A percentile compares a stretch with the other conserved stretches of the same genome.
Evolutionary conservation across 2,329 filamentous ascomycete genomes (phyloP).

Genomic region (Pestalotiopsis sp.): DNA sequence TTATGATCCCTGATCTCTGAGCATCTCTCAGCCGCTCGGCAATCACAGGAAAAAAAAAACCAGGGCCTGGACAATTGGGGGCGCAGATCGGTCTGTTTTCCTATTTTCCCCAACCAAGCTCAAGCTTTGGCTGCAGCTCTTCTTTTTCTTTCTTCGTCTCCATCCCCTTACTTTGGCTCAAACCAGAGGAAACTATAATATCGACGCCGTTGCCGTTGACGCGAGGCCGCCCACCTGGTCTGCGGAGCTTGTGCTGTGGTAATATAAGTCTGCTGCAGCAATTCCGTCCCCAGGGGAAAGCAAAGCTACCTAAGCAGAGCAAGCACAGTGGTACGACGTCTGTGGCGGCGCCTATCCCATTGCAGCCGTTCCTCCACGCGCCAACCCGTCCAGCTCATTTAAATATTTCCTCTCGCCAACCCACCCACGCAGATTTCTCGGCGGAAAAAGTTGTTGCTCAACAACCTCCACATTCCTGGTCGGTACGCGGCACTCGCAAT

Average conservation of each 20-base stretch:
- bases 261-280: too few relatives aligned
- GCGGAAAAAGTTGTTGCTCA: background rate
- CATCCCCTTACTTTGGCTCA: background rate
- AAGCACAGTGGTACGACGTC: background rate
- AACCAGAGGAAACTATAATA: background rate
- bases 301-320: background rate
- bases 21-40: conserved; percentile 2
- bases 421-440: conserved; percentile 1
- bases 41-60: conserved; percentile 2
- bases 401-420: background rate
- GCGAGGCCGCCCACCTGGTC: background rate
- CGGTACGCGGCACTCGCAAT: background rate
- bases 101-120: background rate
- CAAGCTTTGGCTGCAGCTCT: background rate
- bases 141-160: background rate
- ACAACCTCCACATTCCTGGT: background rate
- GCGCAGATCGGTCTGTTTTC: conserved; percentile 13
- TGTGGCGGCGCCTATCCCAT: background rate
- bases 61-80: conserved; percentile 20
- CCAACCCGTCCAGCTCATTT: background rate
- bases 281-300: background rate
- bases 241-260: too few relatives aligned
- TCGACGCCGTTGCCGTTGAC: background rate
- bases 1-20: background rate
- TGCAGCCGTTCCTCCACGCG: background rate